phyloP scores from a whole-genome alignment of 1,284 basidiomycete species.

The Ganoderma leucocontextum region DNA sequence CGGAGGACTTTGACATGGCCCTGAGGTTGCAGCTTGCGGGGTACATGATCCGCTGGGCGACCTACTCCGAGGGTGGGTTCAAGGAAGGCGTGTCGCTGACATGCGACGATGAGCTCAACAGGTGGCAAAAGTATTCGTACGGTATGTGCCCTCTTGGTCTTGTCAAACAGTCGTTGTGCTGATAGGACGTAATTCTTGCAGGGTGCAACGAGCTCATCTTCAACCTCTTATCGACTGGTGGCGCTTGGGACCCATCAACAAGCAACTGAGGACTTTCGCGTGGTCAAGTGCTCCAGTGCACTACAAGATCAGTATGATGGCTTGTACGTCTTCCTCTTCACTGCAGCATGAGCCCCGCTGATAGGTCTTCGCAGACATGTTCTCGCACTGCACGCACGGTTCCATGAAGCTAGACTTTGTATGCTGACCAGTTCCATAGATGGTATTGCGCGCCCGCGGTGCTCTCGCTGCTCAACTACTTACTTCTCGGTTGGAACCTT shows the following conservation, averaged over 20 bases:
- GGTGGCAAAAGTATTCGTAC: slow-evolving; percentile 91
- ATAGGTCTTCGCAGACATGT: slow-evolving; percentile 68
- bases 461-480: slow-evolving; percentile 76
- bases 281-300: slow-evolving; percentile 82
- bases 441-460: slow-evolving; percentile 74
- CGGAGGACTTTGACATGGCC: slow-evolving; percentile 85
- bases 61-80: slow-evolving; percentile 82
- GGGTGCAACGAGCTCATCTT: slow-evolving; percentile 80
- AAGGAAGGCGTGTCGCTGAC: slow-evolving; percentile 90
- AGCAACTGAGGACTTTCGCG: slow-evolving; percentile 78
- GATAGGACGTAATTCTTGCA: slow-evolving; percentile 17
- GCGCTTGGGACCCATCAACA: slow-evolving; percentile 77
- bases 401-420: neutral
- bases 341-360: slow-evolving; percentile 10
- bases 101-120: slow-evolving; percentile 80
- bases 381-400: slow-evolving; percentile 73
- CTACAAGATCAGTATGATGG: slow-evolving; percentile 83
- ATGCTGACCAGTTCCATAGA: slow-evolving; percentile 48
- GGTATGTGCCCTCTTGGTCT: slow-evolving; percentile 52
- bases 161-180: neutral
- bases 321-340: slow-evolving; percentile 65
- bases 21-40: slow-evolving; percentile 68
- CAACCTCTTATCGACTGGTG: slow-evolving; percentile 78
- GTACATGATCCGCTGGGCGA: slow-evolving; percentile 86
- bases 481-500: slow-evolving; percentile 53